phyloP scores from a whole-genome alignment of 768 basidiomycete species.

The Chalciporus pseudorubinellus region DNA sequence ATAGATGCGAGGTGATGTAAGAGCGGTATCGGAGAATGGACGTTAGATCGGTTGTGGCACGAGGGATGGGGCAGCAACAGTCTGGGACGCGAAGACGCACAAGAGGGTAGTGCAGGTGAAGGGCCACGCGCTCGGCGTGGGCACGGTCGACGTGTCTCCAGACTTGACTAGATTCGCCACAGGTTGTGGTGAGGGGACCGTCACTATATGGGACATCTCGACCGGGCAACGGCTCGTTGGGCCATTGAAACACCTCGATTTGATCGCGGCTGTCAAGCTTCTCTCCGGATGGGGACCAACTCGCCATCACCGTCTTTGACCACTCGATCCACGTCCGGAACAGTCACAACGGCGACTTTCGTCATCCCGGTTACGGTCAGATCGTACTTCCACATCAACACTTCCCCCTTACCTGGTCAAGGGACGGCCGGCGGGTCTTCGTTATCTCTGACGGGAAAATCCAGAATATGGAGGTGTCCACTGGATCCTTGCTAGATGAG shows the following conservation, averaged over 20 bases:
- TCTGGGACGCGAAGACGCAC: neutral
- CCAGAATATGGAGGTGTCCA: constrained; percentile 4
- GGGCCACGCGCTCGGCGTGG: neutral
- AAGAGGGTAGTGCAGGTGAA: neutral
- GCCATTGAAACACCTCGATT: neutral
- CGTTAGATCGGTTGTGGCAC: neutral
- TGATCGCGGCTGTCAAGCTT: constrained; percentile 9
- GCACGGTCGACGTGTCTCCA: neutral
- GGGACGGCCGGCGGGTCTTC: constrained; percentile 1
- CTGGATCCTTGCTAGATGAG: neutral
- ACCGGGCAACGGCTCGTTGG: neutral
- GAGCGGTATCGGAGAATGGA: neutral
- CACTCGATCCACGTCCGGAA: constrained; percentile 5
- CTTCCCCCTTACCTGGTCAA: constrained; percentile 5
- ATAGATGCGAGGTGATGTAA: too few species aligned
- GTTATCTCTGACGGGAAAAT: neutral
- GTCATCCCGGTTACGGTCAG: constrained; percentile 1
- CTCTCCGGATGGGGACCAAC: constrained; percentile 3
- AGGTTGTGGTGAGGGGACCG: neutral
- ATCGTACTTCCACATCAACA: neutral
- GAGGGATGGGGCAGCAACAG: neutral
- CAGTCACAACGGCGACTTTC: neutral
- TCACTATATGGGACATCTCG: neutral
- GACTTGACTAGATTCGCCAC: neutral
- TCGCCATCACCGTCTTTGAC: constrained; percentile 8